Percentiles rank a stretch among this genome's conserved stretches.
phyloP scores from a whole-genome alignment of 2,329 filamentous ascomycete genomes.

The Phialemoniopsis sp. region DNA sequence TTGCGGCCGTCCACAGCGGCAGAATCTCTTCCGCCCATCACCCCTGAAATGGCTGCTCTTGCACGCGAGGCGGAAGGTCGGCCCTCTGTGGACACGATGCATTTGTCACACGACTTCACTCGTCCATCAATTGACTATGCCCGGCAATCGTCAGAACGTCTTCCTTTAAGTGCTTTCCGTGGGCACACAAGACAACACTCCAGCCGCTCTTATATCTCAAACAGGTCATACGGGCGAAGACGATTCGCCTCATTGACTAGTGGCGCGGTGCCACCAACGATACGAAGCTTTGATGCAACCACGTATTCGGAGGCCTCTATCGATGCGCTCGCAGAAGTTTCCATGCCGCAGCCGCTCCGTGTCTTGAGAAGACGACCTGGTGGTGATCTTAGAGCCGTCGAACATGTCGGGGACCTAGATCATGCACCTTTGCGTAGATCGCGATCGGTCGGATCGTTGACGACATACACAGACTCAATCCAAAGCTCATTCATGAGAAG shows the following conservation, averaged over 20 bases:
- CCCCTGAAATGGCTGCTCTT: constrained; percentile 40
- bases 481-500: constrained; percentile 52
- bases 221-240: constrained; percentile 45
- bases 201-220: constrained; percentile 42
- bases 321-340: constrained; percentile 36
- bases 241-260: constrained; percentile 60
- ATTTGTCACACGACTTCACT: constrained; percentile 12
- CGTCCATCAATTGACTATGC: constrained; percentile 13
- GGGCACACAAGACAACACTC: constrained; percentile 42
- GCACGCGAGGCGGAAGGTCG: constrained; percentile 14
- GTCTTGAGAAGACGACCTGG: constrained; percentile 69
- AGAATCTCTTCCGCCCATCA: constrained; percentile 40
- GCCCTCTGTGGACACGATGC: constrained; percentile 22
- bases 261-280: constrained; percentile 42
- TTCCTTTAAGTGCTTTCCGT: constrained; percentile 24
- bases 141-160: constrained; percentile 22
- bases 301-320: constrained; percentile 49
- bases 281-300: constrained; percentile 59
- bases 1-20: constrained; percentile 27
- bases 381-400: constrained; percentile 67
- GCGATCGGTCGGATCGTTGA: constrained; percentile 55
- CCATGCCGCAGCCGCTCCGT: constrained; percentile 50
- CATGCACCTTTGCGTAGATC: constrained; percentile 43
- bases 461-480: constrained; percentile 56
- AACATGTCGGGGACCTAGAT: constrained; percentile 60